phyloP scores from a whole-genome alignment of 352 stramenopile species.

The Globisporangium iwayamae region DNA sequence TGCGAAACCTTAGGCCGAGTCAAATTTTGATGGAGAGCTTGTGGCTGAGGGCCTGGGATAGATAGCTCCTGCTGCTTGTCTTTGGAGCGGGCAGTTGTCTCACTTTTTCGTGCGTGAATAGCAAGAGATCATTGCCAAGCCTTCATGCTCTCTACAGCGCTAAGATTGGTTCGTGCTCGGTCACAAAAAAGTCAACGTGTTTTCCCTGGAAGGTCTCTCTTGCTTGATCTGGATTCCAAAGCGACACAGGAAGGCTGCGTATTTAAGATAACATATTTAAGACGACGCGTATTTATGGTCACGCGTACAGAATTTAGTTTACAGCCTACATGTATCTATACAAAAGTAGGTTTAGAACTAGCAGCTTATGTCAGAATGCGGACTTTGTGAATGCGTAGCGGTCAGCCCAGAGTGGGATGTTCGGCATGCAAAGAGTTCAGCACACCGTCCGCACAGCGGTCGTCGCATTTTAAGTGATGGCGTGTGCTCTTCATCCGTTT shows the following conservation, averaged over 20 bases:
- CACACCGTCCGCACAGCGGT: neutral
- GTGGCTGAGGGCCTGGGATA: too few relatives aligned
- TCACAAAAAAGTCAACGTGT: too few relatives aligned
- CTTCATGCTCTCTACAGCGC: too few relatives aligned
- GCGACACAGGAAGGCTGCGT: neutral
- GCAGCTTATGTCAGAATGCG: neutral
- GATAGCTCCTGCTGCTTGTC: too few relatives aligned
- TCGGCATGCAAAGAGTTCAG: neutral
- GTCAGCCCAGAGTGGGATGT: neutral
- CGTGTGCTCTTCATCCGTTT: conserved; percentile 3
- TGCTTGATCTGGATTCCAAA: neutral
- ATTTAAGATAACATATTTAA: neutral
- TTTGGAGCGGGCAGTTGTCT: too few relatives aligned
- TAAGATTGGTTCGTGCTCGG: too few relatives aligned
- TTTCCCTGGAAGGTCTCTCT: too few relatives aligned
- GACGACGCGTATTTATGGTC: too few relatives aligned
- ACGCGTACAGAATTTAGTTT: neutral
- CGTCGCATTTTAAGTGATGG: neutral
- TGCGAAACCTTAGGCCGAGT: too few relatives aligned
- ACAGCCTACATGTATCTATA: neutral
- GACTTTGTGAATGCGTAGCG: neutral
- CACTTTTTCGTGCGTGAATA: too few relatives aligned
- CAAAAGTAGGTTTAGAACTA: neutral
- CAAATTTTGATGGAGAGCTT: too few relatives aligned
- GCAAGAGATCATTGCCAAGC: too few relatives aligned